Evolutionary conservation across 805 yeast species (phyloP).

Genomic region (Kodamaea kaohsiungensis): DNA sequence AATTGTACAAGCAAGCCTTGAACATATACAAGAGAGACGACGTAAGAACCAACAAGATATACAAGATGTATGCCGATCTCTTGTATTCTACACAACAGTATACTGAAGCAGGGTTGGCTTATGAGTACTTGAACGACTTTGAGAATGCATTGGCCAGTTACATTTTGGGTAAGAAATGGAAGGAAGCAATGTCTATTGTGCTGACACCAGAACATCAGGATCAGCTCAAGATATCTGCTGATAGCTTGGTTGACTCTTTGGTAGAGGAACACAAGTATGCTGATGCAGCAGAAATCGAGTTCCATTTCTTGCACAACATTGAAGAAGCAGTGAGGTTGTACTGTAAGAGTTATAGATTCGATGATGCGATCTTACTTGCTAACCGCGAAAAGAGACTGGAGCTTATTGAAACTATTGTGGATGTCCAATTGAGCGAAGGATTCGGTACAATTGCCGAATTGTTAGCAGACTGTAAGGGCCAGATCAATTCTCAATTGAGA

Average conservation of each 20-base stretch:
- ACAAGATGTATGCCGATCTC: conserved; percentile 61
- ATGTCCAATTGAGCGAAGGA: conserved; percentile 79
- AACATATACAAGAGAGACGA: conserved; percentile 57
- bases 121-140: conserved; percentile 61
- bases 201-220: conserved; percentile 41
- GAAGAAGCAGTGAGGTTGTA: conserved; percentile 64
- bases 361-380: conserved; percentile 72
- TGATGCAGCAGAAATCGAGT: conserved; percentile 79
- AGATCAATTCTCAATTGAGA: conserved; percentile 75
- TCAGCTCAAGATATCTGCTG: conserved; percentile 49
- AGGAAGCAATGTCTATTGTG: conserved; percentile 72
- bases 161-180: conserved; percentile 75
- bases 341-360: conserved; percentile 75
- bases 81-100: conserved; percentile 58
- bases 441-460: conserved; percentile 86
- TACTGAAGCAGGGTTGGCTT: conserved; percentile 76
- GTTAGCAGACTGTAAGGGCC: conserved; percentile 90
- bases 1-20: conserved; percentile 69
- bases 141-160: conserved; percentile 71
- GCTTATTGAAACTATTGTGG: conserved; percentile 60
- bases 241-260: conserved; percentile 58
- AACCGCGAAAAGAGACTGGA: conserved; percentile 43
- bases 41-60: conserved; percentile 51
- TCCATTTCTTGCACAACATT: conserved; percentile 58
- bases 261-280: conserved; percentile 69